Evolutionary conservation across 78 protist genomes (phyloP), one percentile per base, ranked within the genome.

Genomic region (Blattamonas nauphoetae): DNA sequence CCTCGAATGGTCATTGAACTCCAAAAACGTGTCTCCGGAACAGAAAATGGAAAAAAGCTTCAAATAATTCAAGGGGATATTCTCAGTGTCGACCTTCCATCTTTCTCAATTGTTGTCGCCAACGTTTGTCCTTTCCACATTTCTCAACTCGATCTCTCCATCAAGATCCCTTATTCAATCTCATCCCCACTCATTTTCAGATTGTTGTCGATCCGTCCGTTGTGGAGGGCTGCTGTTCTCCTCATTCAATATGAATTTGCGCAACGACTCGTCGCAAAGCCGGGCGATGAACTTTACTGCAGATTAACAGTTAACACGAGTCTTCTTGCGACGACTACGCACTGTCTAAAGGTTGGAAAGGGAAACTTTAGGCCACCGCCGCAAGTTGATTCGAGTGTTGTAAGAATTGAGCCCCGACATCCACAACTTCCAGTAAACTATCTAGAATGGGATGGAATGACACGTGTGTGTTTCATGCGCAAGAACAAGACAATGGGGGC

Each of bases 191-290:
- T 98, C 3, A 92, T 92, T 34, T 98, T 98, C 91, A 98, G 97
- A 91, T 90, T 98, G 29, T 89, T 98, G 33, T 36, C 91, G 36
- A 98, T 97, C 87, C 87, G 96, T 29, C 97, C 97, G 35, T 41
- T 87, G 45, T 96, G 96, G 87, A 78, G 97, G 63, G 77, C 90
- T 80, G 98, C 98, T 34, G 96, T 96, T 33, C 94, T 97, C 84
- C 96, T 97, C 98, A 94, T 95, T 88, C 99, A 98, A 90, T 78
- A 90, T 1, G 99, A 98, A 88, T 98, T 98, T 71, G 99, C 99
- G 34, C 79, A 90, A 86, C 90, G 99, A 1, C 88, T 93, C 32
- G 93, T 90, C 35, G 99, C 99, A 0, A 64, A 85, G 79, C 99
- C 99, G 0, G 98, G 97, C 41, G 96, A 95, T n/a, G 89, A 88